phyloP scores from a whole-genome alignment of 495 filamentous ascomycete species.

The Beverwykella pulmonaria region DNA sequence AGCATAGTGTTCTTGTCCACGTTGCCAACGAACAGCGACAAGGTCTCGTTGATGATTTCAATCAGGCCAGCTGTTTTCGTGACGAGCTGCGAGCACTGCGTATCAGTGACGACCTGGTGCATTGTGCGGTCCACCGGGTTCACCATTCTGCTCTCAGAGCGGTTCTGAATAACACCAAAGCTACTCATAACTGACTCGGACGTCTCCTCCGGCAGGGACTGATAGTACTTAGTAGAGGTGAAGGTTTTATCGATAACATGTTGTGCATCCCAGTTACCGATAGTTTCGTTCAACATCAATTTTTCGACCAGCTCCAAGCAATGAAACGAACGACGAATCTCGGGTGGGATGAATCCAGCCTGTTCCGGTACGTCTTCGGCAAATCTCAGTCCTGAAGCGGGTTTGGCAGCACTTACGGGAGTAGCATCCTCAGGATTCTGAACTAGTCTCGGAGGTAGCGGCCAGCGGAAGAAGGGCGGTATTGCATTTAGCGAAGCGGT shows the following conservation, averaged over 20 bases:
- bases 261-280: neutral
- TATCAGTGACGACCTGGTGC: slow-evolving; percentile 19
- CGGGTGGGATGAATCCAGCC: slow-evolving; percentile 4
- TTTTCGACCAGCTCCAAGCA: slow-evolving; percentile 27
- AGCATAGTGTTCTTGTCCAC: slow-evolving; percentile 20
- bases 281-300: slow-evolving; percentile 3
- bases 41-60: neutral
- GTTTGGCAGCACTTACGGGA: neutral
- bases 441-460: neutral
- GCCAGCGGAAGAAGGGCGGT: slow-evolving; percentile 31
- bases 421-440: neutral
- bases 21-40: slow-evolving; percentile 22
- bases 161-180: neutral
- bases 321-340: neutral
- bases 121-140: neutral
- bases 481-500: neutral
- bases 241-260: slow-evolving; percentile 17
- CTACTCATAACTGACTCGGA: neutral
- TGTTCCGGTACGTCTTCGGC: neutral
- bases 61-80: neutral
- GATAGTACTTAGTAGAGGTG: slow-evolving; percentile 26
- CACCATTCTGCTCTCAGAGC: neutral
- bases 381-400: neutral
- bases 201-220: slow-evolving; percentile 11
- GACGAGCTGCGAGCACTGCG: slow-evolving; percentile 1